These are phyloP conservation scores for Gamarada debralockiae DNA, from an alignment of 495 filamentous ascomycete species.

Conservation along the genomic window DNA sequence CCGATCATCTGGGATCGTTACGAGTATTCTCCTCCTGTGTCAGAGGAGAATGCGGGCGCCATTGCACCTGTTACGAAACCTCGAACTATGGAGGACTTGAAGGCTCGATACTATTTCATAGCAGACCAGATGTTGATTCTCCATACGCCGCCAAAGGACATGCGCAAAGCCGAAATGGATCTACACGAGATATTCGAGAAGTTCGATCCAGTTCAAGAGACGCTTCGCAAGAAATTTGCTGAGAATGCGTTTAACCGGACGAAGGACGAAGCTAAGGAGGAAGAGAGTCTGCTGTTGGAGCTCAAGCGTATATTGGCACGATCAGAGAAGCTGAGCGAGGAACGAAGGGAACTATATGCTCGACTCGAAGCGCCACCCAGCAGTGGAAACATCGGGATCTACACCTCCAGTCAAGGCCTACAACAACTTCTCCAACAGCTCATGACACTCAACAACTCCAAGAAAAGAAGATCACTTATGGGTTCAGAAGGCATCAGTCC, in stretches of 20 bases:
- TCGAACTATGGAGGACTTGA: conserved; percentile 84
- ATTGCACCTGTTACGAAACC: conserved; percentile 39
- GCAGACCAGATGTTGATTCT: conserved; percentile 82
- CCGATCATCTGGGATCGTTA: conserved; percentile 91
- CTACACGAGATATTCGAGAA: conserved; percentile 79
- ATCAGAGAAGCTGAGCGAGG: conserved; percentile 76
- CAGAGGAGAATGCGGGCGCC: conserved; percentile 39
- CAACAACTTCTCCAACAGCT: conserved; percentile 76
- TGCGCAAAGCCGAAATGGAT: conserved; percentile 77
- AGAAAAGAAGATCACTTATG: conserved; percentile 69
- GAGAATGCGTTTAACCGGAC: conserved; percentile 71
- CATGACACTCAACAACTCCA: conserved; percentile 73
- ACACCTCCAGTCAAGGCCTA: conserved; percentile 75
- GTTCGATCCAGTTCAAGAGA: conserved; percentile 76
- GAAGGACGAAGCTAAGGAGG: conserved; percentile 85
- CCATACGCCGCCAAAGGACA: conserved; percentile 74
- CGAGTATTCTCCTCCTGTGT: conserved; percentile 59
- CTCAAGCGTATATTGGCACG: conserved; percentile 83
- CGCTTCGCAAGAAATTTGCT: conserved; percentile 77
- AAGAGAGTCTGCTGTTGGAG: conserved; percentile 82
- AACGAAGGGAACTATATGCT: conserved; percentile 85
- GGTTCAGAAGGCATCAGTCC: conserved; percentile 48
- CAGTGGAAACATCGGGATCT: conserved; percentile 62
- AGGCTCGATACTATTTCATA: conserved; percentile 83
- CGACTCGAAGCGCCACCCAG: conserved; percentile 77